Conservation (phyloP, 2,329 filamentous ascomycete species). For the Epichloe uncinata region DNA sequence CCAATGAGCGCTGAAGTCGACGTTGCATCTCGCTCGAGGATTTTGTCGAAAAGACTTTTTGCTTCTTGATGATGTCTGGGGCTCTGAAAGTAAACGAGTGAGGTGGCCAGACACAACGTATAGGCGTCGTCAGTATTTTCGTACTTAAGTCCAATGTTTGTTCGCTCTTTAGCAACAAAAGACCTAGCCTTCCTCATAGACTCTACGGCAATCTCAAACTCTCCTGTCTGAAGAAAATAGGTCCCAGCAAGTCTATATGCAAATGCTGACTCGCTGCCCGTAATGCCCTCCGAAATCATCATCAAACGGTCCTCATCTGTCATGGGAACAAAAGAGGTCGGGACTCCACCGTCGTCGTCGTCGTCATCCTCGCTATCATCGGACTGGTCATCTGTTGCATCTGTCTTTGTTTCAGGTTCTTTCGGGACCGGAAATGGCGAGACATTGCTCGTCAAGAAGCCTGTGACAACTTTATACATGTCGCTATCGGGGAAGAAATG, state of each 20-base stretch:
- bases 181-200: constrained; percentile 61
- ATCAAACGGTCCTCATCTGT: constrained; percentile 68
- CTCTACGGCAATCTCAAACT: constrained; percentile 71
- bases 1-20: constrained; percentile 78
- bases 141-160: constrained; percentile 55
- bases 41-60: constrained; percentile 69
- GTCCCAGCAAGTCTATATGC: constrained; percentile 73
- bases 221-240: constrained; percentile 74
- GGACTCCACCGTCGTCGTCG: constrained; percentile 42
- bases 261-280: constrained; percentile 56
- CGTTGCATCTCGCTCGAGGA: constrained; percentile 60
- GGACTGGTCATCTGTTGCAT: constrained; percentile 23
- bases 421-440: constrained; percentile 57
- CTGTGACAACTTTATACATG: constrained; percentile 67
- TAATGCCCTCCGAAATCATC: constrained; percentile 64
- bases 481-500: constrained; percentile 74
- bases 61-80: constrained; percentile 84
- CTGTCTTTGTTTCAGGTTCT: constrained; percentile 10
- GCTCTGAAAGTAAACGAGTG: constrained; percentile 78
- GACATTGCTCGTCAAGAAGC: constrained; percentile 68
- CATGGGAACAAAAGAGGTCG: constrained; percentile 42
- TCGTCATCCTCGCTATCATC: constrained; percentile 48
- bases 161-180: constrained; percentile 44
- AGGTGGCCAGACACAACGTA: constrained; percentile 68
- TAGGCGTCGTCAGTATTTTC: constrained; percentile 60